Base-by-base conservation (phyloP, 495 filamentous ascomycete species). In the Podospora didyma region DNA sequence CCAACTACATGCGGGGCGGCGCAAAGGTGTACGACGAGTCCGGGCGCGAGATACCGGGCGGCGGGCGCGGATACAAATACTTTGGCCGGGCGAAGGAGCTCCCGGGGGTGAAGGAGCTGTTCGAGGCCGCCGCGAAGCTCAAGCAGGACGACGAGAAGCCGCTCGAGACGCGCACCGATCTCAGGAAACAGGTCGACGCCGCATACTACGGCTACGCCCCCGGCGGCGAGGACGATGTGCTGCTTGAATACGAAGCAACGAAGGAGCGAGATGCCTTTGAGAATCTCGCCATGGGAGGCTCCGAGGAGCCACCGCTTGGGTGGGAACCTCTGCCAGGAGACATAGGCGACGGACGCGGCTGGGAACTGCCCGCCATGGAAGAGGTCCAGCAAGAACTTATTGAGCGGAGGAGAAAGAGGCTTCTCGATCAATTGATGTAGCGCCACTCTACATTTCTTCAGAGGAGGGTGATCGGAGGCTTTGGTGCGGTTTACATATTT, bases 1-100 rank as follows among this genome's bases (percentile, higher is more conserved):
- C 95, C 41, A 97, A 97, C 73, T 98, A 97, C 70, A 97, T 95
- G 92, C 81, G 94, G n/a, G 90, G 86, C 12, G 89, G 87, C 11
- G 91, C 85, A 28, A 82, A 88, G 57, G 85, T 96, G 26, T 90
- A 89, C 71, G 94, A 97, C 74, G 94, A 96, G 59, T 87, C 96
- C 41, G 94, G 94, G 3, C 79, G 87, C 26, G 95, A 96, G 72
- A 89, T 98, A 6, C 87, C 88, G 1, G 94, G 94, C 2, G 89
- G 87, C 28, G 90, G 91, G 20, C 94, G 89, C 68, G 92, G 92
- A 20, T 96, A 96, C 73, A 80, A 86, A 71, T 78, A 69, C 71
- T 98, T 96, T 74, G 94, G 94, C 1, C 79, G 94, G 7, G 94
- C 93, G 52, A 80, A 84, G 62, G 94, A 97, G 69, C 71, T 98